Base-by-base conservation (phyloP, 208 protist genomes). In the Jaenimonas drosophilae region DNA sequence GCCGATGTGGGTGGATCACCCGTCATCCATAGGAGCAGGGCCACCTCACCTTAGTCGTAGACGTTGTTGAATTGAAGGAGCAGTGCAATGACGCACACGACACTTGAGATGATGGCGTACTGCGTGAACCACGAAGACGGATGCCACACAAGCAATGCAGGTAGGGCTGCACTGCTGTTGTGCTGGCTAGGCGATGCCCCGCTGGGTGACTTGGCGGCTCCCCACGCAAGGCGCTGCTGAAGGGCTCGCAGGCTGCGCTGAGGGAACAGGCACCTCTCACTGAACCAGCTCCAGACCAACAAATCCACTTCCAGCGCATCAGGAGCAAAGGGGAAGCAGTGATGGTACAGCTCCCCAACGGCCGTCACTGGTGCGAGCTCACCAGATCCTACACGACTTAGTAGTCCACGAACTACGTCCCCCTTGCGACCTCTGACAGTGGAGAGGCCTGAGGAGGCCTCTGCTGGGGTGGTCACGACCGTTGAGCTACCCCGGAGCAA, bases 211-310 rank as follows among this genome's bases (percentile, higher is more conserved):
- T n/a, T n/a, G n/a, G n/a, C n/a, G n/a, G n/a, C n/a, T n/a, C n/a
- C n/a, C 44, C 23, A 31, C 56, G 25, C 19, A 14, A 73, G 38
- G 44, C 57, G 42, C 21, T 51, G 48, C 52, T 70, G 59, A 19
- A 75, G 41, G 0, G 36, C 7, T 6, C 46, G 49, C 9, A 69
- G 45, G 23, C 44, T 62, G 28, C 54, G 58, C 42, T 71, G 68
- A 4, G 63, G 62, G 29, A 59, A 63, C 4, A 59, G 61, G 20
- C 42, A 56, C 26, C 49, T 39, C 28, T 59, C 19, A 6, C 37
- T 38, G 19, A 66, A 45, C 59, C 63, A 72, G 25, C 63, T 69
- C 69, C 69, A 77, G 17, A 77, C 42, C 19, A 48, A 36, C 41
- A 73, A 24, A 37, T 77, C 64, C 7, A 77, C 70, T 14, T 72